Base-by-base conservation (phyloP, 73 alveolate species). In the Paramecium caudatum region DNA sequence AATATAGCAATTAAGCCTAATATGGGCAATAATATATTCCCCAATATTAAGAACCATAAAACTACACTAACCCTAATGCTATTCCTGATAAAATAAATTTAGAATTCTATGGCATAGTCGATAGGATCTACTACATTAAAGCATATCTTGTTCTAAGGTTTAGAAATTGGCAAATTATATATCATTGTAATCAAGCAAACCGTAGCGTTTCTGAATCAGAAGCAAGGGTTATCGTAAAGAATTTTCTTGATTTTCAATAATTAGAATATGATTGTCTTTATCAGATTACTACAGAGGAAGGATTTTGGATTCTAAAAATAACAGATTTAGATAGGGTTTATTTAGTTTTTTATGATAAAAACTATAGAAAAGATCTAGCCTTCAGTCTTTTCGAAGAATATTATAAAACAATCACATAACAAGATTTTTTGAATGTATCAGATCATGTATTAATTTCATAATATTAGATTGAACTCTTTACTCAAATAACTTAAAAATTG, bases 51-150 rank as follows among this genome's bases (percentile, higher is more conserved):
- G 37, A 19, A 74, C 68, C 69, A 16, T 13, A 41, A n/a, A 39
- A 74, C 10, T 74, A 34, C 43, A 74, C 88, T 6, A 74, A 74
- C 21, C 41, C 62, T 43, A 39, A 74, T 45, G 62, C 62, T 13
- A 39, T 74, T 39, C 88, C 88, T 16, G 33, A 74, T 21, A 74
- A 21, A 74, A 74, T 74, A 17, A 68, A 74, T 43, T 43, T 74
- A 0, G 6, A 74, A 74, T 74, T 41, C 43, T 74, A 74, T 41
- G 68, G 69, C 7, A 74, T 74, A 3, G 39, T 39, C 7, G 68
- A 37, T 1, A 41, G 32, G 30, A 12, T 41, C 7, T 16, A 16
- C 55, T 41, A 74, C n/a, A 43, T 74, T 1, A 74, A 74, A 45
- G 62, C 88, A 6, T 43, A 27, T 21, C 46, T 74, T 0, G 16